phyloP scores from a whole-genome alignment of 192 early-diverging fungal species.

The Backusella tarrabulga region DNA sequence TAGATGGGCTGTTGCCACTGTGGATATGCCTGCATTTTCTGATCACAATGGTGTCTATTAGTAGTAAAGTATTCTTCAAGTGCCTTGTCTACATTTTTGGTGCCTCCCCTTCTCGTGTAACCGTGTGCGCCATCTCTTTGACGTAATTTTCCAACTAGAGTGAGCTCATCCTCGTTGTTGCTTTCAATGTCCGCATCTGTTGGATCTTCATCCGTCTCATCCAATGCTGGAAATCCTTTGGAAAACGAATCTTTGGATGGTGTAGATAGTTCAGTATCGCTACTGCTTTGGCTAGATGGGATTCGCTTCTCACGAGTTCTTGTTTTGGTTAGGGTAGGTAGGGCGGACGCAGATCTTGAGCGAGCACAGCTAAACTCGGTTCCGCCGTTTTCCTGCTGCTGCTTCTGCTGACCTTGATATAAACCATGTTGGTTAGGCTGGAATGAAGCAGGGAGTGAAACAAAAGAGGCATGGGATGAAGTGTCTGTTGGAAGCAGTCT shows the following conservation, averaged over 20 bases:
- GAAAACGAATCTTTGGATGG: neutral
- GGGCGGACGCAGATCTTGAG: neutral
- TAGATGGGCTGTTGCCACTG: neutral
- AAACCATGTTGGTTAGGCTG: neutral
- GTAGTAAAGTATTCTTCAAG: neutral
- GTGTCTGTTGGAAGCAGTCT: neutral
- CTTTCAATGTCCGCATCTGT: constrained; percentile 3
- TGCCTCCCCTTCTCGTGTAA: neutral
- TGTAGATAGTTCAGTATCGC: neutral
- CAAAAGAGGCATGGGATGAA: neutral
- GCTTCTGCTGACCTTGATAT: neutral
- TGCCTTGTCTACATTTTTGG: neutral
- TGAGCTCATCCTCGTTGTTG: neutral
- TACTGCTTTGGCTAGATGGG: neutral
- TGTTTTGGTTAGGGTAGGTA: neutral
- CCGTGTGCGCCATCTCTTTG: neutral
- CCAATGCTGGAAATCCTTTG: neutral
- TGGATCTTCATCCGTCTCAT: neutral
- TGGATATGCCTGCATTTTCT: neutral
- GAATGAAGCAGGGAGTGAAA: neutral
- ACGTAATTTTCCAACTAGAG: neutral
- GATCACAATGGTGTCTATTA: neutral
- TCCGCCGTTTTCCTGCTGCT: neutral
- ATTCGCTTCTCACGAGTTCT: neutral
- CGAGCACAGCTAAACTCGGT: neutral